Percentiles rank a stretch among this genome's conserved stretches.
phyloP scores from a whole-genome alignment of 495 filamentous ascomycete genomes.

The Penicillium ochrochloron region DNA sequence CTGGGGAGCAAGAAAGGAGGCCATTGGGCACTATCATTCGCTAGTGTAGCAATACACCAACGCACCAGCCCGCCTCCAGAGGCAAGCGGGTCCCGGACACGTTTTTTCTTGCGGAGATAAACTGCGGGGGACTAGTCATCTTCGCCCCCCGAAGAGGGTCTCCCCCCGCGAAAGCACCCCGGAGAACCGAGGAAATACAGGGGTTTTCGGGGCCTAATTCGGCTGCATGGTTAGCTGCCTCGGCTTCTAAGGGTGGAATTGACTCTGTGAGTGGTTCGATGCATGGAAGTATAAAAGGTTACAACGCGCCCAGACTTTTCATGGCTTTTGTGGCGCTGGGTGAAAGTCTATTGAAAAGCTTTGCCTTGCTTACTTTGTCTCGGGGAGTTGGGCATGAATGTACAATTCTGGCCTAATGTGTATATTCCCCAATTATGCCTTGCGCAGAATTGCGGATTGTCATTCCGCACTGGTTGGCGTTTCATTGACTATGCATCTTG shows the following conservation, averaged over 20 bases:
- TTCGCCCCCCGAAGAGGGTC: slow-evolving; percentile 10
- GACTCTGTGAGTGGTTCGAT: background rate
- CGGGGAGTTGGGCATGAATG: background rate
- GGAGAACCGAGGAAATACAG: slow-evolving; percentile 10
- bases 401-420: background rate
- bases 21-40: slow-evolving; percentile 13
- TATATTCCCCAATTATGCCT: background rate
- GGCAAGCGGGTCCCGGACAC: slow-evolving; percentile 17
- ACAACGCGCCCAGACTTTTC: slow-evolving; percentile 10
- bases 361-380: slow-evolving; percentile 4
- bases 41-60: background rate
- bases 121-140: slow-evolving; percentile 11
- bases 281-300: slow-evolving; percentile 12
- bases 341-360: slow-evolving; percentile 15
- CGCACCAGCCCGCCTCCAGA: background rate
- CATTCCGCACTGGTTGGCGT: background rate
- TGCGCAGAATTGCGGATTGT: background rate
- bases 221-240: slow-evolving; percentile 14
- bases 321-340: slow-evolving; percentile 12
- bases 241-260: slow-evolving; percentile 1
- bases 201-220: background rate
- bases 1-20: background rate
- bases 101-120: slow-evolving; percentile 17
- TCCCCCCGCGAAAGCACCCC: slow-evolving; percentile 9
- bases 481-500: background rate